A percentile compares a stretch with the other conserved stretches of the same genome.
phyloP scores from a whole-genome alignment of 768 basidiomycete species.

The Sistotremastrum suecicum region DNA sequence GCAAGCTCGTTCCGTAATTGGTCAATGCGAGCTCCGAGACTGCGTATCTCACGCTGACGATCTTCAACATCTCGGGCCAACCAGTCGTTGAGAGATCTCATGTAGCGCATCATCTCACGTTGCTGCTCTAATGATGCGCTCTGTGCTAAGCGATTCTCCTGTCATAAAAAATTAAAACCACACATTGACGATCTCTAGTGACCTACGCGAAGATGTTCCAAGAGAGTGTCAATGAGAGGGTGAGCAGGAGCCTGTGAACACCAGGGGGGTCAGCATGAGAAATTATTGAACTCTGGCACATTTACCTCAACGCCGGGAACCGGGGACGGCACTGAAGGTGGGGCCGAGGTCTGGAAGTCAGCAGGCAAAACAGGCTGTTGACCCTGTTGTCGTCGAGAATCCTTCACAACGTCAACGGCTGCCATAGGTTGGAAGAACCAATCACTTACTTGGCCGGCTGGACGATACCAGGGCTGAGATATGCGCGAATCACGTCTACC shows the following conservation, averaged over 20 bases:
- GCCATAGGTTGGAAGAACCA: not conserved
- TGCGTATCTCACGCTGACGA: constrained; percentile 58
- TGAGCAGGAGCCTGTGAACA: too few species aligned
- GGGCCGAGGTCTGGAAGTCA: too few species aligned
- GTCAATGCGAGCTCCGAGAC: constrained; percentile 49
- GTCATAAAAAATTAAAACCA: constrained; percentile 2
- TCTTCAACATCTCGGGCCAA: constrained; percentile 65
- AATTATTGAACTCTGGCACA: too few species aligned
- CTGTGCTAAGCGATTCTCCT: constrained; percentile 70
- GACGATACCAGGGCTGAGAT: constrained; percentile 1
- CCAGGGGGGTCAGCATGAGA: too few species aligned
- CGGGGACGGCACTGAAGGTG: too few species aligned
- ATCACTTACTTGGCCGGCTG: not conserved
- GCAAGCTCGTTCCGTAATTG: constrained; percentile 29
- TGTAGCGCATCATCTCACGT: constrained; percentile 67
- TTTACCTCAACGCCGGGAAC: too few species aligned
- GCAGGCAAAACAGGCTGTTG: too few species aligned
- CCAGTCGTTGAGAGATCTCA: constrained; percentile 67
- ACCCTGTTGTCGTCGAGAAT: too few species aligned
- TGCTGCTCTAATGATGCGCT: constrained; percentile 67
- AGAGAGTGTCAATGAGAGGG: too few species aligned
- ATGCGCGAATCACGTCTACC: not conserved
- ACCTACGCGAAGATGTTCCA: constrained; percentile 7
- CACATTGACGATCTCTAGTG: not conserved
- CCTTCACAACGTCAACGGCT: too few species aligned